phyloP scores from a whole-genome alignment of 2,329 filamentous ascomycete genomes.

The Dactylella cylindrospora region DNA sequence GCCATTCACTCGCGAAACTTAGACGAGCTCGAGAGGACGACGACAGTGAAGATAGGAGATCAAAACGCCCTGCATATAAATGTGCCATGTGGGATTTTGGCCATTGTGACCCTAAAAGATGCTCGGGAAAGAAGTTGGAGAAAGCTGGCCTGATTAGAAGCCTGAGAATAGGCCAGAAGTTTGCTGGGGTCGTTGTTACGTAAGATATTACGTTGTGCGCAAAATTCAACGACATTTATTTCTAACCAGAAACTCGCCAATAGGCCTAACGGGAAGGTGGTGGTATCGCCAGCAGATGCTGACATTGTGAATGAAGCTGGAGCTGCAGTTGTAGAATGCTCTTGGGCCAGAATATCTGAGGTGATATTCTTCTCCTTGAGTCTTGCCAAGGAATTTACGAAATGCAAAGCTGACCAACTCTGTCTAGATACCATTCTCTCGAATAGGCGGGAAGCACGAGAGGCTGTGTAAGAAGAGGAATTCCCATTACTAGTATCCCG shows the following conservation, averaged over 20 bases:
- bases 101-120: slow-evolving; percentile 95
- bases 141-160: slow-evolving; percentile 90
- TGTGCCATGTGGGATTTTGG: slow-evolving; percentile 97
- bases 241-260: slow-evolving; percentile 43
- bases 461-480: slow-evolving; percentile 60
- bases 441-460: slow-evolving; percentile 92
- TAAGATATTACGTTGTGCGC: slow-evolving; percentile 50
- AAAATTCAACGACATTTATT: background rate
- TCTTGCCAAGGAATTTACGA: background rate
- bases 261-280: slow-evolving; percentile 78
- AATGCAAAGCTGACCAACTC: background rate
- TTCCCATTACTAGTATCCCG: background rate
- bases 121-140: slow-evolving; percentile 93
- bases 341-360: slow-evolving; percentile 89
- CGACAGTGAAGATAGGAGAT: slow-evolving; percentile 47
- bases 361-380: slow-evolving; percentile 54
- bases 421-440: slow-evolving; percentile 66
- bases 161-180: slow-evolving; percentile 85
- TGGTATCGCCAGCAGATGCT: slow-evolving; percentile 79
- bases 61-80: slow-evolving; percentile 66
- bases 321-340: slow-evolving; percentile 94
- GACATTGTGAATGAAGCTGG: slow-evolving; percentile 83
- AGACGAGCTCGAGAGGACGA: slow-evolving; percentile 20
- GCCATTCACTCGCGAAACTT: background rate
- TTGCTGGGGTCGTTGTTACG: slow-evolving; percentile 87